Conservation (phyloP, 495 filamentous ascomycete species). For the Halenospora varia region DNA sequence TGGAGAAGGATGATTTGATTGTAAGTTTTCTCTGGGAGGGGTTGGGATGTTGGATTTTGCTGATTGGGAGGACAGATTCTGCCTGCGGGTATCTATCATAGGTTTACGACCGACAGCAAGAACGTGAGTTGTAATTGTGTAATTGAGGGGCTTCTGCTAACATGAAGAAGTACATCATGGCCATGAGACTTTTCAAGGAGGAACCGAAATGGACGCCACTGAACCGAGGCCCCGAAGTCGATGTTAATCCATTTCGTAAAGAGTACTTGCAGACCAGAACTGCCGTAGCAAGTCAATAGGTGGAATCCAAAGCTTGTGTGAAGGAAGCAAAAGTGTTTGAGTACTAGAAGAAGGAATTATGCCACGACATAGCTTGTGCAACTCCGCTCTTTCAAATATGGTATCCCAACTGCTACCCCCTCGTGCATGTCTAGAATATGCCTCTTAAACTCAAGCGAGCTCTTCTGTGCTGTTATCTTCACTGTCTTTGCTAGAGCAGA, state of each 20-base stretch:
- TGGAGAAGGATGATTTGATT: slow-evolving; percentile 59
- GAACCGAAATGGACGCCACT: slow-evolving; percentile 98
- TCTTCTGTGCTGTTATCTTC: too few relatives aligned
- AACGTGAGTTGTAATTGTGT: slow-evolving; percentile 60
- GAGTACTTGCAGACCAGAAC: slow-evolving; percentile 46
- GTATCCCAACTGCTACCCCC: too few relatives aligned
- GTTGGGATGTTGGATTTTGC: neutral
- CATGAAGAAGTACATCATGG: slow-evolving; percentile 74
- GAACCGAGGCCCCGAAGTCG: slow-evolving; percentile 74
- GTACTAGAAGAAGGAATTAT: too few relatives aligned
- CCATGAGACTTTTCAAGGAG: slow-evolving; percentile 96
- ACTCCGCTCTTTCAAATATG: too few relatives aligned
- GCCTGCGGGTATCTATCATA: slow-evolving; percentile 95
- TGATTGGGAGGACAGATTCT: slow-evolving; percentile 49
- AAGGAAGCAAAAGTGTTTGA: too few relatives aligned
- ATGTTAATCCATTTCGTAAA: slow-evolving; percentile 72
- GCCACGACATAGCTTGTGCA: too few relatives aligned
- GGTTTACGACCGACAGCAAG: slow-evolving; percentile 87
- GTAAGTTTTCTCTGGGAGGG: slow-evolving; percentile 9
- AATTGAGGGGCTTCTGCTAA: slow-evolving; percentile 1
- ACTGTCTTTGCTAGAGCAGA: too few relatives aligned
- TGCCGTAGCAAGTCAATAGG: slow-evolving; percentile 7
- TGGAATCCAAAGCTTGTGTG: too few relatives aligned
- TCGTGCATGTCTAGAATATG: too few relatives aligned
- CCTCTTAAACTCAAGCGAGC: too few relatives aligned